Evolutionary conservation across 2,329 filamentous ascomycete species (phyloP).

Genomic region (Cercospora citrullina): DNA sequence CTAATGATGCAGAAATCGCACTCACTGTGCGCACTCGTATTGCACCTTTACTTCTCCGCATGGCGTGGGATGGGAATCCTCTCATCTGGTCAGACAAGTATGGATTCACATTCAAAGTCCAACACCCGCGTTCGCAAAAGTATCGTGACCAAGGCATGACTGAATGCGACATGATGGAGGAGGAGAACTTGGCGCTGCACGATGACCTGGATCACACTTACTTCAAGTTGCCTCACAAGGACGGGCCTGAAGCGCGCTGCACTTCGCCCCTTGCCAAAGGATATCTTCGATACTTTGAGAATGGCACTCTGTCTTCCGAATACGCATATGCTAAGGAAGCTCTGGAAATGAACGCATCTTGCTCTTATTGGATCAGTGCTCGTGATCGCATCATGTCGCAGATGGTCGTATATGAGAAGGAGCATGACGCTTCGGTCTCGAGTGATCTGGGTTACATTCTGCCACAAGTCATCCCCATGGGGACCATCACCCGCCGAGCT

Average conservation of each 20-base stretch:
- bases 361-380: constrained; percentile 98
- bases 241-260: constrained; percentile 82
- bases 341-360: constrained; percentile 96
- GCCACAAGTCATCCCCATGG: constrained; percentile 96
- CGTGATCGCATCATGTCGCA: constrained; percentile 92
- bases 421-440: constrained; percentile 43
- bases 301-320: constrained; percentile 81
- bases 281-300: constrained; percentile 88
- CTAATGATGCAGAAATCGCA: constrained; percentile 66
- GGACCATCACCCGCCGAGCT: constrained; percentile 87
- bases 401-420: constrained; percentile 83
- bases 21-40: constrained; percentile 85
- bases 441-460: constrained; percentile 75
- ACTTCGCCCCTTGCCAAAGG: constrained; percentile 86
- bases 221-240: constrained; percentile 95
- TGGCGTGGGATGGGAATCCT: constrained; percentile 87
- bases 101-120: constrained; percentile 89
- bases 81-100: constrained; percentile 90
- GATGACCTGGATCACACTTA: constrained; percentile 69
- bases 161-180: constrained; percentile 73
- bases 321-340: constrained; percentile 91
- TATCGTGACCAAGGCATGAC: constrained; percentile 73
- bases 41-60: constrained; percentile 76
- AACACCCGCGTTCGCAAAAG: constrained; percentile 58
- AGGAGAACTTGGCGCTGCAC: constrained; percentile 64